phyloP scores from a whole-genome alignment of 129 eudicot species.

The Arctium minus region DNA sequence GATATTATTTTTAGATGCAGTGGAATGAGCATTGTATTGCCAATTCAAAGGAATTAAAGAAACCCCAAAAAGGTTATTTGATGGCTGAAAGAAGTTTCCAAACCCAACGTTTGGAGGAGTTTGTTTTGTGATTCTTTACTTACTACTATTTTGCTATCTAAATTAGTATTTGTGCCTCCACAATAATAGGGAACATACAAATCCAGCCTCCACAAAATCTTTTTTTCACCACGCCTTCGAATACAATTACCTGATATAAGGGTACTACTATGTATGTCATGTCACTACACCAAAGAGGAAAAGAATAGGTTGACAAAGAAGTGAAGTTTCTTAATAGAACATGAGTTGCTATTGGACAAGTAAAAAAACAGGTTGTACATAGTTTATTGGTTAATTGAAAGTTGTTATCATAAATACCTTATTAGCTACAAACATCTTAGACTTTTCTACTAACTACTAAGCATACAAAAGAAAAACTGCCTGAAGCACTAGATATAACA shows the following conservation, averaged over 20 bases:
- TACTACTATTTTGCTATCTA: not conserved
- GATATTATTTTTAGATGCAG: not conserved
- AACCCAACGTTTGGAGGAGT: not conserved
- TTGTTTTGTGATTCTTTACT: not conserved
- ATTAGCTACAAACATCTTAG: conserved; percentile 7
- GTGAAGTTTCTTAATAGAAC: not conserved
- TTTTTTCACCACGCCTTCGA: not conserved
- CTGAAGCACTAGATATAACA: not conserved
- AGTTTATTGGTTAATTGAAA: not conserved
- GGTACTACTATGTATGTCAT: not conserved
- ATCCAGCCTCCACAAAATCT: not conserved
- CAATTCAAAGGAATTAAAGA: not conserved
- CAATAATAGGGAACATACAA: not conserved
- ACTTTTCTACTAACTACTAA: not conserved
- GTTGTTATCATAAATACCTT: not conserved
- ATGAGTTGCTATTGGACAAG: not conserved
- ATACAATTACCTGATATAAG: not conserved
- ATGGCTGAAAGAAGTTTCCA: not conserved
- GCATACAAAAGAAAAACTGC: not conserved
- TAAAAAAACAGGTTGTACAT: not conserved
- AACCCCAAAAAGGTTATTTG: not conserved
- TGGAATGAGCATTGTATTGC: not conserved
- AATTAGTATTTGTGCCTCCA: not conserved
- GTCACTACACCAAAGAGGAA: not conserved
- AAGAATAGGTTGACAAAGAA: not conserved